These are phyloP conservation scores for Rhizoclosmatium globosum DNA, from an alignment of 192 early-diverging fungal genomes.

Conservation along the genomic window DNA sequence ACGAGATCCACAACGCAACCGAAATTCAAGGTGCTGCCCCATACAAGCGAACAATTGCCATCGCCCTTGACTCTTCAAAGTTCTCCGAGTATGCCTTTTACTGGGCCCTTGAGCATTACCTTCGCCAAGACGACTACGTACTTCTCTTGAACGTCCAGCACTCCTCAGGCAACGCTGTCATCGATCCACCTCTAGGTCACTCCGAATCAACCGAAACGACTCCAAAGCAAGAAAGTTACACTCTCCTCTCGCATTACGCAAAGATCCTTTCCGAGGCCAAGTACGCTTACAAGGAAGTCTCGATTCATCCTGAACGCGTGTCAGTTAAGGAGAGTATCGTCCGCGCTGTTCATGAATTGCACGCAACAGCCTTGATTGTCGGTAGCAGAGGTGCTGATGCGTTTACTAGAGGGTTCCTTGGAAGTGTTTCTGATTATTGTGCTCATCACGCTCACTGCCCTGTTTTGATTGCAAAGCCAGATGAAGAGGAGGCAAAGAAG, in stretches of 20 bases:
- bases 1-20: no score
- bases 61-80: constrained; percentile 43
- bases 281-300: background rate
- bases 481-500: background rate
- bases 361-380: constrained; percentile 58
- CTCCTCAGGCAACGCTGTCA: background rate
- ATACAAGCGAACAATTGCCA: constrained; percentile 31
- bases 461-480: constrained; percentile 28
- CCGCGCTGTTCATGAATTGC: constrained; percentile 58
- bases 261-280: background rate
- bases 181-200: background rate
- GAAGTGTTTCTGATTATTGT: constrained; percentile 21
- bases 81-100: constrained; percentile 31
- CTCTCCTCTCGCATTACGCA: background rate
- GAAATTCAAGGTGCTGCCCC: background rate
- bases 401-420: constrained; percentile 44
- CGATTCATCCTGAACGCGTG: background rate
- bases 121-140: constrained; percentile 41
- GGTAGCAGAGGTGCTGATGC: constrained; percentile 60
- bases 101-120: constrained; percentile 37
- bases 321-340: constrained; percentile 48
- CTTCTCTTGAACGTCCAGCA: constrained; percentile 36
- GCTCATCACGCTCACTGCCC: constrained; percentile 26
- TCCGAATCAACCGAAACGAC: background rate
- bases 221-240: background rate